Evolutionary conservation across 495 filamentous ascomycete genomes (phyloP).

Genomic region (Aspergillus hancockii): DNA sequence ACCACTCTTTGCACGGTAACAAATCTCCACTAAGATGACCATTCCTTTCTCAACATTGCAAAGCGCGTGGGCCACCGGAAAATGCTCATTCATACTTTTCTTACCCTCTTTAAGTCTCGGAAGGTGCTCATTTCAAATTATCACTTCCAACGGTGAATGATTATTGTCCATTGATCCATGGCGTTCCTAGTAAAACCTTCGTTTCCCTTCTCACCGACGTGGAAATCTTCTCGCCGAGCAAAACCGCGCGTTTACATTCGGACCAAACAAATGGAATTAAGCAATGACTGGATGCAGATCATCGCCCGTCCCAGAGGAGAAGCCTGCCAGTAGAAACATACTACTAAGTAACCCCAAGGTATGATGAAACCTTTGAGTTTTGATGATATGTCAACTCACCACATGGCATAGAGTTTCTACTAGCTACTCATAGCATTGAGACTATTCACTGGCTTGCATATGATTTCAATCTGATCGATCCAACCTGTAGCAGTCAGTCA

Average conservation of each 20-base stretch:
- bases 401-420: conserved; percentile 16
- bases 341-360: neutral
- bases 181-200: neutral
- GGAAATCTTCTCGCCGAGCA: conserved; percentile 9
- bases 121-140: neutral
- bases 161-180: neutral
- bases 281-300: conserved; percentile 24
- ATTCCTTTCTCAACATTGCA: neutral
- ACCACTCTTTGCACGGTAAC: neutral
- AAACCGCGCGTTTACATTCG: conserved; percentile 16
- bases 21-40: neutral
- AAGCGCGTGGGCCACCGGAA: neutral
- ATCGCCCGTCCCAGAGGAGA: conserved; percentile 8
- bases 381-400: conserved; percentile 13
- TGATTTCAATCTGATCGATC: conserved; percentile 17
- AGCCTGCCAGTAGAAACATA: no score
- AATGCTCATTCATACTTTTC: neutral
- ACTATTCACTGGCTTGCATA: conserved; percentile 21
- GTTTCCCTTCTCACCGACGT: neutral
- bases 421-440: conserved; percentile 10
- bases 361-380: neutral
- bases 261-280: conserved; percentile 22
- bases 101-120: neutral
- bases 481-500: neutral
- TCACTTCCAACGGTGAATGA: neutral